phyloP scores from a whole-genome alignment of 1,139 yeast species.

The Meyerozyma carpophila region DNA sequence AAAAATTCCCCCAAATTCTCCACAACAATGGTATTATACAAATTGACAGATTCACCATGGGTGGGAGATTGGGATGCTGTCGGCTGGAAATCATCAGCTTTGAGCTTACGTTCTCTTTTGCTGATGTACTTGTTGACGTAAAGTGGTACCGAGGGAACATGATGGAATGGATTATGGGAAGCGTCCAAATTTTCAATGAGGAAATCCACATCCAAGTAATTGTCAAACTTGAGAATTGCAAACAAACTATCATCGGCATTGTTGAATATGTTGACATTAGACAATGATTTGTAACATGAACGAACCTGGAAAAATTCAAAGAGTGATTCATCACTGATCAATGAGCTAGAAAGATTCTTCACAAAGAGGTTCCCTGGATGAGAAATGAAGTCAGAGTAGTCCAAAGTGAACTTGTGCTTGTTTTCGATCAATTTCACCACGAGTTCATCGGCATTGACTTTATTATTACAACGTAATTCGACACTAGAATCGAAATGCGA shows the following conservation, averaged over 20 bases:
- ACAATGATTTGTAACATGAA: conserved; percentile 22
- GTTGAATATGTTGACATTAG: conserved; percentile 25
- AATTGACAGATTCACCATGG: conserved; percentile 1
- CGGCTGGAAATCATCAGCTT: conserved; percentile 10
- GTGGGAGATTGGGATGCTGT: conserved; percentile 4
- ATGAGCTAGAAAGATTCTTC: conserved; percentile 32
- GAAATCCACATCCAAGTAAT: conserved; percentile 33
- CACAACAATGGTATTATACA: conserved; percentile 32
- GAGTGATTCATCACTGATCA: conserved; percentile 13
- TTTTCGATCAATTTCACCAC: neutral
- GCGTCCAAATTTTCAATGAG: conserved; percentile 18
- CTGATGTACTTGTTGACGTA: conserved; percentile 12
- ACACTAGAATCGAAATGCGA: neutral
- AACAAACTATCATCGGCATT: conserved; percentile 17
- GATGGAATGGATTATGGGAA: conserved; percentile 30
- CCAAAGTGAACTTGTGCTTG: conserved; percentile 7
- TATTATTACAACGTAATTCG: neutral
- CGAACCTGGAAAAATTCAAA: conserved; percentile 20
- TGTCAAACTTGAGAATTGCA: conserved; percentile 33
- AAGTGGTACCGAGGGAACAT: conserved; percentile 9
- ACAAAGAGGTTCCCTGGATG: conserved; percentile 66
- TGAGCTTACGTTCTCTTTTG: conserved; percentile 20
- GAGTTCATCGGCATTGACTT: neutral
- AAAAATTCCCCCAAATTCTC: conserved; percentile 38
- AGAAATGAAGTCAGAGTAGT: conserved; percentile 42